Evolutionary conservation across 2,329 filamentous ascomycete genomes (phyloP), one percentile per base, ranked within the genome.

Genomic region (Claviceps pazoutovae): DNA sequence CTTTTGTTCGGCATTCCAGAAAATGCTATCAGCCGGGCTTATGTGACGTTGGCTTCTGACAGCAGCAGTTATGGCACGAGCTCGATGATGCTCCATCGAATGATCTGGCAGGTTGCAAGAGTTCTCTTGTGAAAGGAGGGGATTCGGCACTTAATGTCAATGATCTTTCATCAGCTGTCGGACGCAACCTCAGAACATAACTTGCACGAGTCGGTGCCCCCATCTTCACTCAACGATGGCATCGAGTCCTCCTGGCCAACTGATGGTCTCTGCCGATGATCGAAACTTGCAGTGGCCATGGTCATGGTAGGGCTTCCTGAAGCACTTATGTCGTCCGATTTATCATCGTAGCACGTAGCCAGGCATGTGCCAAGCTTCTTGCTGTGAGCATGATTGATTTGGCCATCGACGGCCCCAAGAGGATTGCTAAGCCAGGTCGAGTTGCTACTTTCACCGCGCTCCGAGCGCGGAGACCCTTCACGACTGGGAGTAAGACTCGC

Each of bases 401-500:
- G 52, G 6, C 53, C 30, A 13, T 51, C 38, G 9, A 51, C 37
- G 14, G 46, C 39, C 2, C 53, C 52, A 14, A 43, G 46, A 1
- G 55, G 47, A 42, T 55, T 58, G 30, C 39, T 16, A 7, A 43
- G 41, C 53, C 53, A 55, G 13, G 36, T 48, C 34, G 38, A 41
- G 26, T 17, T 46, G 34, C 39, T n/a, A 45, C 68, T 69, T 23
- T 78, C 76, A 1, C 68, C 73, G 52, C 74, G 68, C 43, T 75
- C 71, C 4, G 73, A 73, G 26, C 68, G 65, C 1, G 75, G 75
- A 17, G 74, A 77, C 2, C 74, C 74, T 47, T 75, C 74, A 5
- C 69, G 66, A 39, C 74, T 73, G 2, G 76, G 79, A 56, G 74
- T 73, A 5, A 89, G 68, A 59, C 86, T 91, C 1, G 76, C 81